A percentile compares a stretch with the other conserved stretches of the same genome.
Conservation (phyloP, 2,329 filamentous ascomycete genomes). For the Penicillium paneum region DNA sequence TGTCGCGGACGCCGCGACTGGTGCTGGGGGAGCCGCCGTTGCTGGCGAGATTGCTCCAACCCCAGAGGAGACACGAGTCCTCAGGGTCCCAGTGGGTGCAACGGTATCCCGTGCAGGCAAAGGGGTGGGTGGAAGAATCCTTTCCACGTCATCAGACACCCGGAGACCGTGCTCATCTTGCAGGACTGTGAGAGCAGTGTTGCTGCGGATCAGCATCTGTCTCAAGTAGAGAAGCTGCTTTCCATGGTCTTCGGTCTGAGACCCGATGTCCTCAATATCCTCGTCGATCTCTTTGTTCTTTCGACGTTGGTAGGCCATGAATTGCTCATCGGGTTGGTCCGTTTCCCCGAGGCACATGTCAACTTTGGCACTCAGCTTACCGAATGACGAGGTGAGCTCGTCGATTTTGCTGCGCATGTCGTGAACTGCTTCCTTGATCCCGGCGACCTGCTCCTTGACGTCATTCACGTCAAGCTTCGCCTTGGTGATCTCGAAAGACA, state of each 20-base stretch:
- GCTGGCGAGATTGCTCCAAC: not conserved
- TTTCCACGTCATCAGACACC: not conserved
- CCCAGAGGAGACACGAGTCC: not conserved
- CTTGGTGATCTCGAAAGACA: not conserved
- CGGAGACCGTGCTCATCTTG: not conserved
- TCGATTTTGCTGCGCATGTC: constrained; percentile 11
- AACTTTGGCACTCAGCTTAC: constrained; percentile 10
- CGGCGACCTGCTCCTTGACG: not conserved
- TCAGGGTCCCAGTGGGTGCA: not conserved
- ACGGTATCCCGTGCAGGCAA: not conserved
- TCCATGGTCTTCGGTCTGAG: too few relatives aligned
- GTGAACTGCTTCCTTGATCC: not conserved
- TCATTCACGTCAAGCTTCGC: not conserved
- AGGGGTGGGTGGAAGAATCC: not conserved
- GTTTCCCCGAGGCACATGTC: not conserved
- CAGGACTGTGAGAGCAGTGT: not conserved
- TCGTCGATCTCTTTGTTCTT: constrained; percentile 10
- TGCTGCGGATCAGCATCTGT: not conserved
- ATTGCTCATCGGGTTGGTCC: not conserved
- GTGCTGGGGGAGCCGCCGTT: not conserved
- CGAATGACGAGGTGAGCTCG: not conserved
- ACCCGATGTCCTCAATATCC: not conserved
- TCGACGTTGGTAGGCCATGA: constrained; percentile 8
- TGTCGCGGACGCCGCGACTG: not conserved
- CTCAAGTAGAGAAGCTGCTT: not conserved